Percentiles rank a stretch among this genome's conserved stretches.
Conservation (phyloP, 192 early-diverging fungal genomes). For the Polychytrium aggregatum region DNA sequence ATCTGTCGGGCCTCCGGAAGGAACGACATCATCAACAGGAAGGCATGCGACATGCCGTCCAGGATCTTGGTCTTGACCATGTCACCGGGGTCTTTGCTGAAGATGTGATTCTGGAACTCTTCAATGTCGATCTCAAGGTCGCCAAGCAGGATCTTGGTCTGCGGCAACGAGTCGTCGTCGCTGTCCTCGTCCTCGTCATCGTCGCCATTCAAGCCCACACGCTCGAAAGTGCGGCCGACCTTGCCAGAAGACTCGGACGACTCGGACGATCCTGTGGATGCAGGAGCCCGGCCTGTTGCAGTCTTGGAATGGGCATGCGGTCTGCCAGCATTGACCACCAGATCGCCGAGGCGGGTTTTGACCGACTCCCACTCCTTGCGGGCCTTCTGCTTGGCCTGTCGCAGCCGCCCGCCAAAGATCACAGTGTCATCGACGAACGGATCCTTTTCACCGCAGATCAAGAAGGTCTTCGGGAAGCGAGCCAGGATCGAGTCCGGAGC, state of each 20-base stretch:
- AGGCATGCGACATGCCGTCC: slow-evolving; percentile 52
- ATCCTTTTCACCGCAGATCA: slow-evolving; percentile 92
- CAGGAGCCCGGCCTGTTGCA: background rate
- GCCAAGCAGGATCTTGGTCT: background rate
- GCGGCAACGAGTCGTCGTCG: background rate
- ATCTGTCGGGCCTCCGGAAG: slow-evolving; percentile 58
- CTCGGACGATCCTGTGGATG: background rate
- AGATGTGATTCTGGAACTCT: slow-evolving; percentile 23
- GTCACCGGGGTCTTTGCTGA: slow-evolving; percentile 29
- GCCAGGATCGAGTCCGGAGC: slow-evolving; percentile 78
- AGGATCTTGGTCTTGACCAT: slow-evolving; percentile 60
- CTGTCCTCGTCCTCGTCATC: slow-evolving; percentile 2
- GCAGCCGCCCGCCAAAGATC: slow-evolving; percentile 74
- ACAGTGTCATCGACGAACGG: slow-evolving; percentile 96
- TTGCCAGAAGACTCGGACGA: background rate
- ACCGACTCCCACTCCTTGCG: slow-evolving; percentile 34
- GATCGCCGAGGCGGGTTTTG: slow-evolving; percentile 2
- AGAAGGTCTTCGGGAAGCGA: slow-evolving; percentile 79
- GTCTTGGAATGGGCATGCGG: background rate
- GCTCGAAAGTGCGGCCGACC: background rate
- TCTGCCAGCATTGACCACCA: too few species aligned
- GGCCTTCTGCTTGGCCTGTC: slow-evolving; percentile 63
- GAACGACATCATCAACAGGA: slow-evolving; percentile 56
- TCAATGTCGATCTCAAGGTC: background rate
- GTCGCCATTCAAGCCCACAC: slow-evolving; percentile 5